Evolutionary conservation across 2,329 filamentous ascomycete species (phyloP).

Genomic region (Nemania diffusa): DNA sequence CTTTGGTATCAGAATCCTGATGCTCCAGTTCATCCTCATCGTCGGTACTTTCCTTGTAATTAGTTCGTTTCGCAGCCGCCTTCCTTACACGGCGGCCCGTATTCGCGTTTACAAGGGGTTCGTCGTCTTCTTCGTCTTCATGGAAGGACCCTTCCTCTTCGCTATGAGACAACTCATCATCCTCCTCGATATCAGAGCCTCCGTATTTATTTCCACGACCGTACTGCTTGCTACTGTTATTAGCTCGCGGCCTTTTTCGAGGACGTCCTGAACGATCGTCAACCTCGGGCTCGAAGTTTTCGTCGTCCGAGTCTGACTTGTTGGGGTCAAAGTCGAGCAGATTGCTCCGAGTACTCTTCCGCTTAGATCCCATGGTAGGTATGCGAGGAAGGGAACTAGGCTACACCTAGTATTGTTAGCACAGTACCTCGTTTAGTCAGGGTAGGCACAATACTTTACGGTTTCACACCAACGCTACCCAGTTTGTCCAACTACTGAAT

Average conservation of each 20-base stretch:
- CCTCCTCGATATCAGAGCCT: constrained; percentile 71
- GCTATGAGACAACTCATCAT: constrained; percentile 63
- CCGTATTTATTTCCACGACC: constrained; percentile 56
- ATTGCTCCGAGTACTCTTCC: constrained; percentile 62
- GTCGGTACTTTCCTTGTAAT: constrained; percentile 59
- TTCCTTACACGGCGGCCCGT: constrained; percentile 60
- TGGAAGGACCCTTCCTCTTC: constrained; percentile 62
- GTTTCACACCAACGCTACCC: not conserved
- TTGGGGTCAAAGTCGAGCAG: constrained; percentile 71
- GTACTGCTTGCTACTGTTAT: constrained; percentile 48
- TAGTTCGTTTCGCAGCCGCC: constrained; percentile 56
- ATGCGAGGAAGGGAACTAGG: constrained; percentile 7
- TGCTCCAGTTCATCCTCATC: constrained; percentile 51
- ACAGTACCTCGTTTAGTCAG: not conserved
- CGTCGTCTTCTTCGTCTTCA: constrained; percentile 43
- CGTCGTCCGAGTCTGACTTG: constrained; percentile 73
- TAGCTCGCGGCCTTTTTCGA: constrained; percentile 55
- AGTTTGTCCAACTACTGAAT: not conserved
- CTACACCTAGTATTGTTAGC: constrained; percentile 18
- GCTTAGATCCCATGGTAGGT: constrained; percentile 59
- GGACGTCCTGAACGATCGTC: constrained; percentile 50
- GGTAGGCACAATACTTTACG: constrained; percentile 16
- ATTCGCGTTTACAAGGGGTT: constrained; percentile 52
- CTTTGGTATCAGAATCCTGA: constrained; percentile 49
- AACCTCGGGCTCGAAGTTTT: constrained; percentile 69